Evolutionary conservation across 805 yeast species (phyloP), one percentile per base, ranked within the genome.

Genomic region (Komagataella populi): DNA sequence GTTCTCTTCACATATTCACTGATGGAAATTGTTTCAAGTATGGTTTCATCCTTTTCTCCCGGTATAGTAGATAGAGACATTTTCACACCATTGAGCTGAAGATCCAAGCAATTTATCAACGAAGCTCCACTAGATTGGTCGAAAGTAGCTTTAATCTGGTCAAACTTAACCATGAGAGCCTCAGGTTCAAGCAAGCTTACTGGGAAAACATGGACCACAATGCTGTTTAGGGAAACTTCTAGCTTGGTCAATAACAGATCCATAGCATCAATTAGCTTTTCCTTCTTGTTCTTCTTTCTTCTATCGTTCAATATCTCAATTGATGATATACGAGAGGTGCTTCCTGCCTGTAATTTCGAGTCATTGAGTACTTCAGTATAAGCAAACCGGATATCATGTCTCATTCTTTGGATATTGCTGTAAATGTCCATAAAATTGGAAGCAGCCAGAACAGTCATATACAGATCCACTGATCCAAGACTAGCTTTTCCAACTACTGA

Each of bases 401-500:
- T 72, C 70, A 89, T 81, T 57, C 96, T 72, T 49, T 76, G 64
- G 17, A 87, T 67, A 1, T 93, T 81, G 51, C 81, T 81, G 59
- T 78, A 76, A 47, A 93, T 82, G 63, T 90, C 96, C 55, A 83
- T 72, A 30, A 87, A 70, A 59, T 85, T 88, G 0, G 96, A 83
- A 0, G 93, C 93, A 0, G 95, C 83, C 59, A 93, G 72, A 0
- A 96, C 88, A 0, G 98, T 90, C 54, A 84, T 70, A 59, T 77
- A 87, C 2, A 87, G 59, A 52, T 78, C 78, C 14, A 83, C 70
- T 0, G 78, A 68, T 1, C 71, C 78, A 55, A 83, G 71, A 8
- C 69, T 67, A 2, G 76, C 62, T 2, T 68, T 64, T 0, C 80
- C 84, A 53, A 70, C 74, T 5, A 90, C 65, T 49, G 79, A 77